Evolutionary conservation across 768 basidiomycete species (phyloP).

Genomic region (Fistulinella prunicolor): DNA sequence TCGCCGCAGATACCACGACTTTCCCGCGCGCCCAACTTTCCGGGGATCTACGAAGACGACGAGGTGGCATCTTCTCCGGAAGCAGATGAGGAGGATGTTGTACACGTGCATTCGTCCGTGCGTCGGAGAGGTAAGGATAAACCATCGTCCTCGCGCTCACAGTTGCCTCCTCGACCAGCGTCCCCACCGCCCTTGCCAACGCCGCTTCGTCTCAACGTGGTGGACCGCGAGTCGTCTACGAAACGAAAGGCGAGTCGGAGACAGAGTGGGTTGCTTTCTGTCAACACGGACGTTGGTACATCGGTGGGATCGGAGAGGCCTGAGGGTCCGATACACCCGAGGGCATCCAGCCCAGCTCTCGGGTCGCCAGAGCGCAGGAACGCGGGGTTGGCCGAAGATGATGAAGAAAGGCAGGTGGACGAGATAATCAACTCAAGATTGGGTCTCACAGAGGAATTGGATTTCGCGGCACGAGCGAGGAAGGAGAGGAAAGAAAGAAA

Average conservation of each 20-base stretch:
- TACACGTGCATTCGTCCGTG: conserved; percentile 36
- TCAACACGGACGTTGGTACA: conserved; percentile 31
- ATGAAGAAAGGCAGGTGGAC: conserved; percentile 49
- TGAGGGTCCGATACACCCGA: conserved; percentile 42
- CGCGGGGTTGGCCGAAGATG: conserved; percentile 53
- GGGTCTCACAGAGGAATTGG: conserved; percentile 13
- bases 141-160: conserved; percentile 46
- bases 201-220: conserved; percentile 33
- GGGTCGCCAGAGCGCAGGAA: conserved; percentile 57
- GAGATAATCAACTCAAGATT: conserved; percentile 19
- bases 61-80: conserved; percentile 46
- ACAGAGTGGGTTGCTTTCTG: conserved; percentile 55
- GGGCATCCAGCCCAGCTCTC: conserved; percentile 66
- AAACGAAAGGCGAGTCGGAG: conserved; percentile 29
- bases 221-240: conserved; percentile 33
- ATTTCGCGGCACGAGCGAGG: conserved; percentile 28
- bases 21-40: conserved; percentile 63
- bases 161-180: conserved; percentile 42
- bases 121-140: conserved; percentile 49
- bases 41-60: conserved; percentile 67
- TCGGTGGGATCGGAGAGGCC: conserved; percentile 25
- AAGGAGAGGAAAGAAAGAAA: conserved; percentile 44
- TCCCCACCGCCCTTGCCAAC: conserved; percentile 38
- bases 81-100: conserved; percentile 40
- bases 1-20: conserved; percentile 55